A percentile compares a stretch with the other conserved stretches of the same genome.
These are phyloP conservation scores for Suaeda aralocaspica DNA, from an alignment of 148 eudicot species.

Conservation along the genomic window DNA sequence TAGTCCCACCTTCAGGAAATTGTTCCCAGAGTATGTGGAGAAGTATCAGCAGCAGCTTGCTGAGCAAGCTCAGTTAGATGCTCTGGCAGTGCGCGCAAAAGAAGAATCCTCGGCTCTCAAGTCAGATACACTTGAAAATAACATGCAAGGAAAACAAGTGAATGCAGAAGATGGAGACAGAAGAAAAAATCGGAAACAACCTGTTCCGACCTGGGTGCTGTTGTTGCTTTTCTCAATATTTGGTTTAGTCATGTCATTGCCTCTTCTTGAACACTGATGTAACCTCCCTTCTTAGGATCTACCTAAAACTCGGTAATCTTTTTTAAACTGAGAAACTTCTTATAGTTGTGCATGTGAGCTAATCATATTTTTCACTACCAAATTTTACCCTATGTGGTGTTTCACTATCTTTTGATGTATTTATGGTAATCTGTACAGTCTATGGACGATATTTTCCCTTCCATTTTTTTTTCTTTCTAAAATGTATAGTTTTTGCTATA, in stretches of 20 bases:
- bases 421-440: slow-evolving; percentile 24
- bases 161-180: slow-evolving; percentile 38
- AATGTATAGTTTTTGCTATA: background rate
- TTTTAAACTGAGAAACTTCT: slow-evolving; percentile 1
- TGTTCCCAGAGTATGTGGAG: slow-evolving; percentile 91
- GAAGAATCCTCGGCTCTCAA: slow-evolving; percentile 32
- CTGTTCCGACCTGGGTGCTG: slow-evolving; percentile 74
- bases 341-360: slow-evolving; percentile 16
- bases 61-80: slow-evolving; percentile 38
- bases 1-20: slow-evolving; percentile 70
- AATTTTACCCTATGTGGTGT: slow-evolving; percentile 5
- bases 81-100: slow-evolving; percentile 22
- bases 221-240: slow-evolving; percentile 60
- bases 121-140: slow-evolving; percentile 28
- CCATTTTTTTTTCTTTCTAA: background rate
- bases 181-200: slow-evolving; percentile 39
- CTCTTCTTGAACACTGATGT: slow-evolving; percentile 76
- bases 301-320: background rate
- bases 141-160: slow-evolving; percentile 24
- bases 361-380: slow-evolving; percentile 22
- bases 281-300: background rate
- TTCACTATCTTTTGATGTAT: slow-evolving; percentile 17
- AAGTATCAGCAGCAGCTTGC: slow-evolving; percentile 58
- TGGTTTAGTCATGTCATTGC: slow-evolving; percentile 81
- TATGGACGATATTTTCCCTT: background rate